Percentiles rank a stretch among this genome's conserved stretches.
Evolutionary conservation across 352 stramenopile species (phyloP).

Genomic region (Phytophthora chlamydospora): DNA sequence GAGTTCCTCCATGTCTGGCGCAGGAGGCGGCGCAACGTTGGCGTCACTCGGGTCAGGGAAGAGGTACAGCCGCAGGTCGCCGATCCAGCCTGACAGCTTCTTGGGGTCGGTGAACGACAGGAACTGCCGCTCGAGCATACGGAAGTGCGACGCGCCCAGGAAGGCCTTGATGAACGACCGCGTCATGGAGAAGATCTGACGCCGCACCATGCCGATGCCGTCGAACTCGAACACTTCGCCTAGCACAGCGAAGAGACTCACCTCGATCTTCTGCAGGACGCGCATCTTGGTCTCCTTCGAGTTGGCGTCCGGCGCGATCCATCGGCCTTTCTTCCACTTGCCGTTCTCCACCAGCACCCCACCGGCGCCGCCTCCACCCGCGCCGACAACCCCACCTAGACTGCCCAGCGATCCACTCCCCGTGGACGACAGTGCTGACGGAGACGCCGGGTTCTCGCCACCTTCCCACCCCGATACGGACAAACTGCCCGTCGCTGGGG

Average conservation of each 20-base stretch:
- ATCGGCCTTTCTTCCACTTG: slow-evolving; percentile 65
- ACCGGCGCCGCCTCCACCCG: slow-evolving; percentile 6
- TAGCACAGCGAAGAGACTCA: slow-evolving; percentile 75
- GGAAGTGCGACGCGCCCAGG: slow-evolving; percentile 79
- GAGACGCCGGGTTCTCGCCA: slow-evolving; percentile 21
- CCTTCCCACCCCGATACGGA: slow-evolving; percentile 27
- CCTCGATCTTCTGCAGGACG: slow-evolving; percentile 80
- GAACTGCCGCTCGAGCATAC: slow-evolving; percentile 82
- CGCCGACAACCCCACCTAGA: slow-evolving; percentile 7
- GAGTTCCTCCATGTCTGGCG: slow-evolving; percentile 55
- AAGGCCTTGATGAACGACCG: slow-evolving; percentile 85
- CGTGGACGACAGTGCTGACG: slow-evolving; percentile 13
- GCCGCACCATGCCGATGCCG: slow-evolving; percentile 77
- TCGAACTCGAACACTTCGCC: slow-evolving; percentile 89
- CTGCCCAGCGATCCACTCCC: slow-evolving; percentile 16
- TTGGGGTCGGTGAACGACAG: slow-evolving; percentile 81
- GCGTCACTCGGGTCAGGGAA: slow-evolving; percentile 46
- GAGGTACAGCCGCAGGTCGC: slow-evolving; percentile 63
- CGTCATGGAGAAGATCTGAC: slow-evolving; percentile 86
- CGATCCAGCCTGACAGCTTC: slow-evolving; percentile 62
- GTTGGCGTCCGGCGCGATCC: slow-evolving; percentile 67
- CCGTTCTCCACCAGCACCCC: slow-evolving; percentile 68
- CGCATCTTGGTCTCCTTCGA: slow-evolving; percentile 85
- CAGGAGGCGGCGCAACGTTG: slow-evolving; percentile 19
- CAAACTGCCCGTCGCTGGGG: slow-evolving; percentile 7